These are phyloP conservation scores for Lasiosphaeriaceae sp. DNA, from an alignment of 495 filamentous ascomycete species.

Conservation along the genomic window DNA sequence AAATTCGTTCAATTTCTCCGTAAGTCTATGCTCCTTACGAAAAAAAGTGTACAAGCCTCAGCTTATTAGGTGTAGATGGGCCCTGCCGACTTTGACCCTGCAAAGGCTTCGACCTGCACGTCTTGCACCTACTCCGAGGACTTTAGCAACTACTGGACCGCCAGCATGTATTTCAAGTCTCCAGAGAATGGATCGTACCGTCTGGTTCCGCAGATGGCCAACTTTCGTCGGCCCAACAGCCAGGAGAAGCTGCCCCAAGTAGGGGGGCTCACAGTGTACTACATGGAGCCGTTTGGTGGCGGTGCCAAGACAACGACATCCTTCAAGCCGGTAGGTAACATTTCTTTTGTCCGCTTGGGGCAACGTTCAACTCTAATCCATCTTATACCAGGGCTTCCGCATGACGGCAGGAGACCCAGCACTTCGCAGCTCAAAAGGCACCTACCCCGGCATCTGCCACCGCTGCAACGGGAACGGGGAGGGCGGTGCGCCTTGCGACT, in stretches of 20 bases:
- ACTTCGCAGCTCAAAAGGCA: conserved; percentile 18
- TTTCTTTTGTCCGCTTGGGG: background rate
- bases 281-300: conserved; percentile 28
- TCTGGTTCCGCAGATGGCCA: conserved; percentile 21
- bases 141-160: conserved; percentile 37
- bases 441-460: conserved; percentile 30
- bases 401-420: conserved; percentile 64
- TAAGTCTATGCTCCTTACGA: background rate
- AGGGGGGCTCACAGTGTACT: conserved; percentile 35
- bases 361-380: too few relatives aligned
- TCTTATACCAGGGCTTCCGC: conserved; percentile 47
- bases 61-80: conserved; percentile 8
- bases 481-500: conserved; percentile 13
- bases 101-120: conserved; percentile 22
- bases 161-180: conserved; percentile 28
- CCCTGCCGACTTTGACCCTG: conserved; percentile 10
- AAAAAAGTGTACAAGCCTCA: background rate
- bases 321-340: conserved; percentile 25
- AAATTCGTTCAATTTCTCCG: conserved; percentile 21
- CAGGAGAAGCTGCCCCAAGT: background rate
- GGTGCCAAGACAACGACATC: conserved; percentile 33
- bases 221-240: background rate
- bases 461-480: conserved; percentile 6
- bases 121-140: conserved; percentile 25
- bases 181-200: conserved; percentile 30